These are phyloP conservation scores for Rasamsonia emersonii DNA, from an alignment of 2,329 filamentous ascomycete genomes.

Conservation along the genomic window DNA sequence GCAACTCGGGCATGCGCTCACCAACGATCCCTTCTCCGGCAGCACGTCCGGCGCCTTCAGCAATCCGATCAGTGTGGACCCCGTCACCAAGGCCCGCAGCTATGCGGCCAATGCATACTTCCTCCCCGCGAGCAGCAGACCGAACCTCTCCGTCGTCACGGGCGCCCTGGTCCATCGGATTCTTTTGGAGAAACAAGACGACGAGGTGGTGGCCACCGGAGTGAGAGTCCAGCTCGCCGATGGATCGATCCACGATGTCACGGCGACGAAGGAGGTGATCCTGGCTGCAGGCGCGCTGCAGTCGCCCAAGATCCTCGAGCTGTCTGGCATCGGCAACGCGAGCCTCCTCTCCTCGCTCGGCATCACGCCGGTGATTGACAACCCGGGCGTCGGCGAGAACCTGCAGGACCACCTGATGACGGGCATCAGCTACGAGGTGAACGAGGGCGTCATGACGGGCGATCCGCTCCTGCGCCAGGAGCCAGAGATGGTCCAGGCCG, in stretches of 20 bases:
- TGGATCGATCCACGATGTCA: slow-evolving; percentile 23
- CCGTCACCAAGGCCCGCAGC: slow-evolving; percentile 24
- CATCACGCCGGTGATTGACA: slow-evolving; percentile 35
- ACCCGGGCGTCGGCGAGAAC: slow-evolving; percentile 40
- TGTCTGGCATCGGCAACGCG: slow-evolving; percentile 51
- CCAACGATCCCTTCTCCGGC: slow-evolving; percentile 25
- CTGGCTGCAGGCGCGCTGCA: slow-evolving; percentile 50
- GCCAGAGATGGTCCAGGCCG: not conserved
- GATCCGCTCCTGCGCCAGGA: slow-evolving; percentile 3
- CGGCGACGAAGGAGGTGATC: slow-evolving; percentile 43
- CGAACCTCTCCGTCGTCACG: slow-evolving; percentile 40
- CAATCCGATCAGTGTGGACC: slow-evolving; percentile 25
- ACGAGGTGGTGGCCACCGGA: slow-evolving; percentile 17
- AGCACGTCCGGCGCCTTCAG: slow-evolving; percentile 32
- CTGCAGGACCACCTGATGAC: slow-evolving; percentile 36
- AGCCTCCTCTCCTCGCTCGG: slow-evolving; percentile 31
- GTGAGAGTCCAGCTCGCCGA: slow-evolving; percentile 36
- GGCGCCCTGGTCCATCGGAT: slow-evolving; percentile 35
- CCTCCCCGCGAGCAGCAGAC: slow-evolving; percentile 23
- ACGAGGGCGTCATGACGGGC: slow-evolving; percentile 2
- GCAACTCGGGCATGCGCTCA: slow-evolving; percentile 5
- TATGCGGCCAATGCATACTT: slow-evolving; percentile 35
- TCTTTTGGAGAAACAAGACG: slow-evolving; percentile 10
- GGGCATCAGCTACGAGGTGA: slow-evolving; percentile 9
- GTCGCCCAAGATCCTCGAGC: slow-evolving; percentile 50